Evolutionary conservation across 352 stramenopile species (phyloP), one percentile per base, ranked within the genome.

Genomic region (Phytophthora sojae): DNA sequence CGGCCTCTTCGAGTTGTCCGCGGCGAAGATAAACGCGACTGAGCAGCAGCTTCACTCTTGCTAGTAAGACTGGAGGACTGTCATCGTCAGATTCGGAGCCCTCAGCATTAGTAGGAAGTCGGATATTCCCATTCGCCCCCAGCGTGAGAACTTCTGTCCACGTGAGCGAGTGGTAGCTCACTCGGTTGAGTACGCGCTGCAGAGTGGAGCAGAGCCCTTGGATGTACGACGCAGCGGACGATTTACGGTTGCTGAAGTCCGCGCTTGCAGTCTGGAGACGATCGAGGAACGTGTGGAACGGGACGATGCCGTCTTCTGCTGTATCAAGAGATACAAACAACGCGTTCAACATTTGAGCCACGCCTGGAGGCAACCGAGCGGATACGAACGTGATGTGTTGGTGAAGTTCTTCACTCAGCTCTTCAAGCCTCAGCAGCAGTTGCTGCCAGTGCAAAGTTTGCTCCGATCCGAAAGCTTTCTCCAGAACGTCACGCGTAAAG

Each of bases 391-490:
- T 65, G 15, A 88, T 17, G 50, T 86, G 81, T 4, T 76, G 61
- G 42, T 82, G 73, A 17, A 90, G 75, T 14, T 75, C 17, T 29
- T 75, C 29, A 32, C 71, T 88, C 1, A 68, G 29, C 0, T 49
- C 64, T 60, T 91, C 85, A 19, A 92, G 64, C 29, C 69, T 68
- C 9, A 88, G 55, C 3, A 92, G 26, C n/a, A 92, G 45, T 35
- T 89, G 73, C 67, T 92, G 85, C 85, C 85, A 92, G 45, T 92
- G 85, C 5, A 90, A 19, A 19, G 61, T 68, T 25, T 75, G 73
- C 39, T 68, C 52, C 2, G 67, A 52, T 19, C 62, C 75, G 39
- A 89, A 83, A 1, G 75, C 63, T 11, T 66, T 55, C 19, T 79
- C 52, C 0, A 75, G 21, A 9, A 25, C 32, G 3, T 66, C 21